Percentiles rank a stretch among this genome's conserved stretches.
Conservation (phyloP, 176 grass and related monocot genomes). For the Aegilops speltoides region DNA sequence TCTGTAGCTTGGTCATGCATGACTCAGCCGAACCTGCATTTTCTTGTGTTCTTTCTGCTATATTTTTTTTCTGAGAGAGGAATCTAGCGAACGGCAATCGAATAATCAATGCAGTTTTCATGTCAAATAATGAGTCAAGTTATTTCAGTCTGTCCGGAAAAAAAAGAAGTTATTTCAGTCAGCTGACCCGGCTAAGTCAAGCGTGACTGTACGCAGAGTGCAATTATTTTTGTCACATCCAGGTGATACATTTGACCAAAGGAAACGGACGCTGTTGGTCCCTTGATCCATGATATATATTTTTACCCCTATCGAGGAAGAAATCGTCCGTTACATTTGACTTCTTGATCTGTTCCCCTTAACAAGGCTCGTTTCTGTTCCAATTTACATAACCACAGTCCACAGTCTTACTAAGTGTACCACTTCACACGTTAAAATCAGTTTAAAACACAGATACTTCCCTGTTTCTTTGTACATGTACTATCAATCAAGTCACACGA, state of each 20-base stretch:
- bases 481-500: too few relatives aligned
- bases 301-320: not conserved
- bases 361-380: not conserved
- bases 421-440: too few relatives aligned
- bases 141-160: too few relatives aligned
- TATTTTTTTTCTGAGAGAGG: not conserved
- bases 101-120: not conserved
- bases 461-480: too few relatives aligned
- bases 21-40: conserved; percentile 15
- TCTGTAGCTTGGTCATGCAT: conserved; percentile 21
- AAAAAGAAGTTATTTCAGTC: not conserved
- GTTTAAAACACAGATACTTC: too few relatives aligned
- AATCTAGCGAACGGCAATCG: not conserved
- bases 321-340: not conserved
- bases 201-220: not conserved
- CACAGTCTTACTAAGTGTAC: too few relatives aligned
- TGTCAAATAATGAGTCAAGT: not conserved
- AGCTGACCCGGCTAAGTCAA: conserved; percentile 27
- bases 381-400: not conserved
- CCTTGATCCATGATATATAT: not conserved
- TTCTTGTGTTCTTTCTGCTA: not conserved
- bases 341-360: too few relatives aligned
- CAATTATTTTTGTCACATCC: not conserved
- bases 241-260: conserved; percentile 27
- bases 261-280: not conserved